Base-by-base conservation (phyloP, 495 filamentous ascomycete genomes). In the Penicillium steckii region DNA sequence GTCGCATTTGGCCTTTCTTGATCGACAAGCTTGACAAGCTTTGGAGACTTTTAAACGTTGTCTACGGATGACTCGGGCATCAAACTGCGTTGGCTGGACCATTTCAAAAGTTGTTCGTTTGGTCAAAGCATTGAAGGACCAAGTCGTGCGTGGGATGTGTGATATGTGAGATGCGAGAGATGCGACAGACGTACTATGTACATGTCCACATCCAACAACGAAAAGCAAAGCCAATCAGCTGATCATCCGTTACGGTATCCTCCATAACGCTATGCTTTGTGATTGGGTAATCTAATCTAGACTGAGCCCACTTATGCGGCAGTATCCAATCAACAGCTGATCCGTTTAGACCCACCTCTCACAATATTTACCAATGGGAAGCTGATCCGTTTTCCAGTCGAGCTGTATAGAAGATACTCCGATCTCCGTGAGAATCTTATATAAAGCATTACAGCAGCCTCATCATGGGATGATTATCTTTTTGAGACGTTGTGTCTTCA, bases 1-100 rank as follows among this genome's bases (percentile, higher is more conserved):
- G 48, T 67, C 64, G 42, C 63, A 66, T 50, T 63, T 63, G 17
- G 45, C 40, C 44, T 66, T 66, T 29, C 54, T 56, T 12, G 23
- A 49, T 1, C 63, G 56, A 35, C 63, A 66, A 9, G 46, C 26
- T 18, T 64, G 51, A 48, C 63, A 66, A 37, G 63, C 63, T 24
- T 17, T 58, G 1, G 48, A 15, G 37, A 55, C 50, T 54, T 51
- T 62, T 30, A 62, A 43, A 40, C 59, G 52, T 13, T 43, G 48
- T 24, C 48, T 43, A 8, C 48, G 48, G 30, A 44, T 50, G 21
- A 50, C 48, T 25, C 32, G 8, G 21, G 48, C 21, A 17, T 43
- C 48, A 17, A 22, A 3, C 6, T 44, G 37, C 3, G 30, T 26
- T 33, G 25, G 25, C 21, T 32, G 25, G 9, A 30, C 21, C 44